Base-by-base conservation (phyloP, 2,329 filamentous ascomycete genomes). In the Myriosclerotinia duriaeana region DNA sequence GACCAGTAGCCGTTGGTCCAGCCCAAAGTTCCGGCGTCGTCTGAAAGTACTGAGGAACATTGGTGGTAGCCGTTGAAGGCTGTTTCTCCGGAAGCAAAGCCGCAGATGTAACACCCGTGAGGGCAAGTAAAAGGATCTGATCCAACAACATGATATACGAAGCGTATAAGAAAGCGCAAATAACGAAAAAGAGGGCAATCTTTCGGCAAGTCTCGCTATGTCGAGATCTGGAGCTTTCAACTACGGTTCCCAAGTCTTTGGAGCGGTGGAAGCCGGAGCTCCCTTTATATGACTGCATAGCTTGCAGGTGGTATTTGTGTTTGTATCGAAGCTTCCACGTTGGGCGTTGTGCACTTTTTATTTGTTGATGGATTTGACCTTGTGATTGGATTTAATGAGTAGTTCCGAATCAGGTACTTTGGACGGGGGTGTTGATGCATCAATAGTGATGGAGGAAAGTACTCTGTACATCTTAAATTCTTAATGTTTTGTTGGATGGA, bases 1-100 rank as follows among this genome's bases (percentile, higher is more conserved):
- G 79, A 17, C 90, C 90, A 1, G 89, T 93, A n/a, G 87, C 82
- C 5, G 87, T 91, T 48, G 88, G 88, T 1, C 89, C 89, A 76
- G 82, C 78, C 80, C 82, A 87, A 54, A 87, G 76, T 75, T 88
- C 80, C 4, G 86, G 85, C 34, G 79, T 80, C 0, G 86, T 89
- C 75, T 87, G 84, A 72, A 87, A 88, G 75, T 89, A 86, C 74
- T 88, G 84, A 34, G 87, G 86, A 56, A 87, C 81, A 52, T 80
- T 78, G 22, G 22, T 50, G 9, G 63, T 50, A 26, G 58, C 48
- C 34, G 40, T 34, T 40, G 62, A 65, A n/a, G 53, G 34, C 44
- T 42, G 42, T 52, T 48, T 65, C 12, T 65, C 30, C 5, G 63
- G 53, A 26, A 59, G 53, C 42, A 65, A 40, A 9, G 53, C n/a